Evolutionary conservation across 2,329 filamentous ascomycete species (phyloP), one percentile per base, ranked within the genome.

Genomic region (Diaporthe sp.): DNA sequence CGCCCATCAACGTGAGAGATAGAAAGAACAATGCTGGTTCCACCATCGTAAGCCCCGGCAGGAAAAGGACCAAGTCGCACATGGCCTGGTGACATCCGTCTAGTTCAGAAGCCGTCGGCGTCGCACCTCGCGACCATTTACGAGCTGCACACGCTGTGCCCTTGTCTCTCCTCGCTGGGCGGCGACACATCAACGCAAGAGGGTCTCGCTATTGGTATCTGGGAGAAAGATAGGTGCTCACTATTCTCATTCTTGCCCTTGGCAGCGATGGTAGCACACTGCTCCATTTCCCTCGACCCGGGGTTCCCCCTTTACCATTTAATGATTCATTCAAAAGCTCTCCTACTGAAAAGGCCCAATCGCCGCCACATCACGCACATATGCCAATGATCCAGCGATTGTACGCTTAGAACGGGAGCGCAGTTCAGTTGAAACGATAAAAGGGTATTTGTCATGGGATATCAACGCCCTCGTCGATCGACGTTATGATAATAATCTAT

Each of bases 401-500:
- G 22, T 22, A 22, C 5, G 25, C 8, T 46, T 5, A 34, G 4
- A 34, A 15, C 25, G 25, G 4, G n/a, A 22, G n/a, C 49, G 19
- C 7, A 57, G 6, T 44, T 22, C 65, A 25, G 7, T 57, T 46
- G 28, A n/a, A 57, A 15, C 37, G 46, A 61, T 34, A 49, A 37
- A 17, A 28, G 71, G 71, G 58, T 73, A 65, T 73, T 62, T 65
- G n/a, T 71, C 28, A 65, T 57, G 37, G 39, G 61, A 44, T 37
- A 51, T 42, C 31, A 73, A 73, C 58, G 49, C 71, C 71, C 22
- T 65, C 58, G 58, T 39, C 58, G 28, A 31, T 44, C 58, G 71
- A 34, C 58, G 58, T 65, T 17, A 51, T 46, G 58, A 37, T 73
- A 37, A 34, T 73, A 53, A 57, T 65, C 71, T 59, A 74, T 74